These are phyloP conservation scores for Dissophora globulifera DNA, from an alignment of 192 early-diverging fungal species.

Conservation along the genomic window DNA sequence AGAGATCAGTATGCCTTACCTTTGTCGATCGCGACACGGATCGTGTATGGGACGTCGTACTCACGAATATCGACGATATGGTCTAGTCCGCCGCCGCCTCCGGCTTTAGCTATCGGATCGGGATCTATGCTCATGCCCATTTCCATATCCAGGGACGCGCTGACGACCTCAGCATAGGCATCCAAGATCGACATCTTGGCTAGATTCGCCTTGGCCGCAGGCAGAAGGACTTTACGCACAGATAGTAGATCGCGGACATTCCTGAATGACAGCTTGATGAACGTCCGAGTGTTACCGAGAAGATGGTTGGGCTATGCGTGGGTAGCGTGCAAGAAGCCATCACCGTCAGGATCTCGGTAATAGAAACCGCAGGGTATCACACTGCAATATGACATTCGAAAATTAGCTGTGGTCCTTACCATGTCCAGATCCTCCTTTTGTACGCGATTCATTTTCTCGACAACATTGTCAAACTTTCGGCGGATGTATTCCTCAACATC, in stretches of 20 bases:
- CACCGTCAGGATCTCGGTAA: too few species aligned
- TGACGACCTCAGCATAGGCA: conserved; percentile 78
- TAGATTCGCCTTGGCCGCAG: conserved; percentile 75
- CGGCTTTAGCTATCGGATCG: conserved; percentile 35
- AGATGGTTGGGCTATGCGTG: conserved; percentile 96
- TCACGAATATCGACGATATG: conserved; percentile 93
- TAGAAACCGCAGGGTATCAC: too few species aligned
- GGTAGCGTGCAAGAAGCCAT: too few species aligned
- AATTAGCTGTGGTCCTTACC: conserved; percentile 57
- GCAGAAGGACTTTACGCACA: conserved; percentile 79
- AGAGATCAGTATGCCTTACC: conserved; percentile 51
- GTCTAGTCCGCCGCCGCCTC: conserved; percentile 68
- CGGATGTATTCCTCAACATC: conserved; percentile 90
- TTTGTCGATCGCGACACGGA: conserved; percentile 93
- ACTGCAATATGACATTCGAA: neutral
- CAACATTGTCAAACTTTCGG: conserved; percentile 71
- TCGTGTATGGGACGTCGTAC: conserved; percentile 96
- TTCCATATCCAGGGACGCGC: conserved; percentile 53
- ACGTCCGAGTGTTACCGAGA: conserved; percentile 71
- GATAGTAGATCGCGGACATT: conserved; percentile 85
- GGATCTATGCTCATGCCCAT: conserved; percentile 20
- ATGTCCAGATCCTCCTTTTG: conserved; percentile 87
- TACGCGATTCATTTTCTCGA: conserved; percentile 71
- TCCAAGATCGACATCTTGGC: conserved; percentile 67
- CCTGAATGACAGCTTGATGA: conserved; percentile 84